Base-by-base conservation (phyloP, 192 early-diverging fungal species). In the Backusella sp. region DNA sequence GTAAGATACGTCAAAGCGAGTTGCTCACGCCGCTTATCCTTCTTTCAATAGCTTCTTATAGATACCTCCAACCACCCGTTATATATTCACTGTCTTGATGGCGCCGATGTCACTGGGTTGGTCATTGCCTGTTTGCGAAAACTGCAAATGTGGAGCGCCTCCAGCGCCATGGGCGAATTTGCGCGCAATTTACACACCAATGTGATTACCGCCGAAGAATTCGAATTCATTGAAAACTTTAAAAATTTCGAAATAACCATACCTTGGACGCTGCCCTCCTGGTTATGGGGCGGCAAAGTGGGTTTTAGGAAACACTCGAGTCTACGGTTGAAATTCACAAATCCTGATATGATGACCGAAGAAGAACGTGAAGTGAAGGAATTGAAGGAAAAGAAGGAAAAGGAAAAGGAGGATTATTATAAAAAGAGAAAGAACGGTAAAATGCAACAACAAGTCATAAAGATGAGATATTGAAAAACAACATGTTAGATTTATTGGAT, bases 51-150 rank as follows among this genome's bases (percentile, higher is more conserved):
- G 83, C 86, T 95, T 4, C 83, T 98, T 23, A 92, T 94, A 14
- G 92, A 97, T 73, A 88, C 90, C 2, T 42, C 72, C 1, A 90
- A 91, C 67, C 76, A 87, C 52, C 97, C 96, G 0, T 73, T 97
- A 28, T 98, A 93, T 77, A 73, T 99, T 5, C 97, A 99, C 79
- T 98, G 96, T 76, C 80, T 95, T 35, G 95, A 98, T 77, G 96
- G 96, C 12, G 89, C 93, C 2, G 88, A 92, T 72, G 94, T 96
- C 37, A 97, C 94, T 2, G 94, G 94, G 0, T 80, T 96, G 3
- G 88, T 95, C 2, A 81, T 97, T 14, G 91, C 94, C 77, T 96
- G 94, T 79, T 74, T 99, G 74, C 88, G 97, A 39, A 97, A 95
- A 74, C 79, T 99, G 56, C 95, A 97, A 86, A 88, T 93, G 76